phyloP scores from a whole-genome alignment of 75 land plant genomes.

The Pinus tabuliformis region DNA sequence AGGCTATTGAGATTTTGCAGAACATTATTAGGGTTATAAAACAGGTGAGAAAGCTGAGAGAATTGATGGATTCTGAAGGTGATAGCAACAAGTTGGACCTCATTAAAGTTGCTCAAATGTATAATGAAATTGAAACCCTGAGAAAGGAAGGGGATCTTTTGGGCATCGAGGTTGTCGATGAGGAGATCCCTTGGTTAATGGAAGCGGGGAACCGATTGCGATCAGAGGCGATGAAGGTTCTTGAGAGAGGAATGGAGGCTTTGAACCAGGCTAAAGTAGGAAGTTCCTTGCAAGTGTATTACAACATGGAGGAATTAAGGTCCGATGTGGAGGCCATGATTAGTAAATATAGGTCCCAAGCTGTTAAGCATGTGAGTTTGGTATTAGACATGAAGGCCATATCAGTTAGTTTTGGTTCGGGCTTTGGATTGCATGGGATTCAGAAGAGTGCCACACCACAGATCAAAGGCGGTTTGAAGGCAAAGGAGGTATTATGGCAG shows the following conservation, averaged over 20 bases:
- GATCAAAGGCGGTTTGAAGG: constrained; percentile 72
- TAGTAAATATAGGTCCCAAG: constrained; percentile 57
- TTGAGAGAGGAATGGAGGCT: constrained; percentile 83
- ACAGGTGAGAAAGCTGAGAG: constrained; percentile 51
- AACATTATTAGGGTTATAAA: constrained; percentile 55
- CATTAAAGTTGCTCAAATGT: constrained; percentile 77
- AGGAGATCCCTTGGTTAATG: constrained; percentile 58
- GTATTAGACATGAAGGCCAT: constrained; percentile 96
- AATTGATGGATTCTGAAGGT: constrained; percentile 23
- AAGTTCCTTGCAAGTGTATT: constrained; percentile 84
- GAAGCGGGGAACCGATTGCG: constrained; percentile 62
- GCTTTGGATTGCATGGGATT: constrained; percentile 68
- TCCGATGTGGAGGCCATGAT: constrained; percentile 73
- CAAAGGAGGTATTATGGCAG: constrained; percentile 89
- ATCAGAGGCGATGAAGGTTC: constrained; percentile 67
- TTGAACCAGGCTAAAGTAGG: constrained; percentile 89
- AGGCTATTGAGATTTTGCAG: constrained; percentile 43
- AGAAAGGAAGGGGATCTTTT: constrained; percentile 53
- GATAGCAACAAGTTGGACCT: constrained; percentile 47
- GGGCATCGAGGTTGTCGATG: constrained; percentile 71
- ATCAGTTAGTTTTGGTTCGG: constrained; percentile 31
- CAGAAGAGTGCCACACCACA: constrained; percentile 93
- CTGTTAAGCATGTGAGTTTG: constrained; percentile 57
- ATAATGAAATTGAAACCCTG: constrained; percentile 63
- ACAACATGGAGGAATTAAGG: constrained; percentile 85